These are phyloP conservation scores for Balansia obtecta DNA, from an alignment of 2,329 filamentous ascomycete species.

Conservation along the genomic window DNA sequence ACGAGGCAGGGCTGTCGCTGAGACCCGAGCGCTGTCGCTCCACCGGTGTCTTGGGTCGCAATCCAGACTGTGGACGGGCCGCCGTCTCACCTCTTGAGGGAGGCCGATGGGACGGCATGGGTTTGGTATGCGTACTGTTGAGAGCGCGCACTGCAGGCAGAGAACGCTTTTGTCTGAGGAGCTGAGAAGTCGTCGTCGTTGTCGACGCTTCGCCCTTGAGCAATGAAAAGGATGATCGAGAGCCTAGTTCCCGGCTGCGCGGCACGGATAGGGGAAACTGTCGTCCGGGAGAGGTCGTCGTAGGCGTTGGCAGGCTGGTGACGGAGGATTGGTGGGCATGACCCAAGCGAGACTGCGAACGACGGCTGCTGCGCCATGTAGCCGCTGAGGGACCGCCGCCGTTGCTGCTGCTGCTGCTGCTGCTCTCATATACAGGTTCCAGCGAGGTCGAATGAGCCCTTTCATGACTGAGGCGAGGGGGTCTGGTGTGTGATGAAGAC, in stretches of 20 bases:
- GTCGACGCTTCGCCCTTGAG: slow-evolving; percentile 50
- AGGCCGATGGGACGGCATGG: slow-evolving; percentile 39
- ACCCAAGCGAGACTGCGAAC: slow-evolving; percentile 54
- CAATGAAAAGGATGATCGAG: slow-evolving; percentile 40
- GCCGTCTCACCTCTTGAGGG: slow-evolving; percentile 43
- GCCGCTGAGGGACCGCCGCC: slow-evolving; percentile 65
- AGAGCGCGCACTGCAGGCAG: slow-evolving; percentile 44
- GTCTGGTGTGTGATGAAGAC: slow-evolving; percentile 43
- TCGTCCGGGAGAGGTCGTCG: slow-evolving; percentile 41
- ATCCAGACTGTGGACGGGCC: slow-evolving; percentile 34
- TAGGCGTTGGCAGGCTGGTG: slow-evolving; percentile 48
- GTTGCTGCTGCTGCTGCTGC: too few species aligned
- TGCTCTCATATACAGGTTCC: slow-evolving; percentile 83
- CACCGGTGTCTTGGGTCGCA: slow-evolving; percentile 59
- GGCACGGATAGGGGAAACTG: slow-evolving; percentile 46
- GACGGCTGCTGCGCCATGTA: slow-evolving; percentile 37
- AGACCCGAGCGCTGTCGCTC: slow-evolving; percentile 42
- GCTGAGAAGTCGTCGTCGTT: slow-evolving; percentile 54
- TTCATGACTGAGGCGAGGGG: slow-evolving; percentile 67
- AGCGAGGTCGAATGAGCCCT: slow-evolving; percentile 58
- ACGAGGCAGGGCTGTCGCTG: slow-evolving; percentile 37
- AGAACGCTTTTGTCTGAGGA: slow-evolving; percentile 53
- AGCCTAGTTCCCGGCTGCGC: slow-evolving; percentile 45
- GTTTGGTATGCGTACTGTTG: slow-evolving; percentile 40
- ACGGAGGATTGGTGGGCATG: slow-evolving; percentile 60